Evolutionary conservation across 1,139 yeast genomes (phyloP).

Genomic region (Suhomyces kunorum): DNA sequence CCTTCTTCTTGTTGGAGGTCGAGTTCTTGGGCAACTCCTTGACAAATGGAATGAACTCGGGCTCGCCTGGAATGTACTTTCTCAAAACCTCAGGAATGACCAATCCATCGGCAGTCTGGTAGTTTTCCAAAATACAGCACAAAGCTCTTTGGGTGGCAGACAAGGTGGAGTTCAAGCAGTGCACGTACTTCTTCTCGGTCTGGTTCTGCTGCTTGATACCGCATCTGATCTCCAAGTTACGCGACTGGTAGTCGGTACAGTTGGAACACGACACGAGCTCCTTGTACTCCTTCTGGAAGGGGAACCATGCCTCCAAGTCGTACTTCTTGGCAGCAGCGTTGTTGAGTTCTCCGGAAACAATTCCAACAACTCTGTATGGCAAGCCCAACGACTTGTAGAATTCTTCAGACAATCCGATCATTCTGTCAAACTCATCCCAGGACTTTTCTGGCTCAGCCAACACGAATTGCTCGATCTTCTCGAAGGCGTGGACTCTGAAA

Average conservation of each 20-base stretch:
- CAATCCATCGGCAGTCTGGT: slow-evolving; percentile 95
- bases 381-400: slow-evolving; percentile 89
- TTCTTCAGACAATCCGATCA: slow-evolving; percentile 89
- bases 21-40: slow-evolving; percentile 94
- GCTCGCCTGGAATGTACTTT: slow-evolving; percentile 96
- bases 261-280: slow-evolving; percentile 98
- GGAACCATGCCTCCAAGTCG: slow-evolving; percentile 99
- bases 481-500: slow-evolving; percentile 97
- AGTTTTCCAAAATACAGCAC: slow-evolving; percentile 95
- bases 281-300: slow-evolving; percentile 97
- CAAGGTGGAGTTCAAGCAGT: slow-evolving; percentile 94
- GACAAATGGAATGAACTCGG: slow-evolving; percentile 88
- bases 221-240: slow-evolving; percentile 97
- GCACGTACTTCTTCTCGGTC: slow-evolving; percentile 96
- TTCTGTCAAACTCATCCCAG: slow-evolving; percentile 94
- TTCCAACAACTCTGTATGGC: slow-evolving; percentile 97
- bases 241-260: slow-evolving; percentile 98
- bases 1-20: slow-evolving; percentile 73
- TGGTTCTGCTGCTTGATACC: slow-evolving; percentile 97
- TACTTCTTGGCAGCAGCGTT: slow-evolving; percentile 99
- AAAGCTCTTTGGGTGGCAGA: slow-evolving; percentile 98
- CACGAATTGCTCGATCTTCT: slow-evolving; percentile 95
- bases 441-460: slow-evolving; percentile 97
- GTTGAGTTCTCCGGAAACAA: slow-evolving; percentile 97
- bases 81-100: slow-evolving; percentile 93